These are phyloP conservation scores for Wickerhamomyces sp. DNA, from an alignment of 1,139 yeast genomes.

Conservation along the genomic window DNA sequence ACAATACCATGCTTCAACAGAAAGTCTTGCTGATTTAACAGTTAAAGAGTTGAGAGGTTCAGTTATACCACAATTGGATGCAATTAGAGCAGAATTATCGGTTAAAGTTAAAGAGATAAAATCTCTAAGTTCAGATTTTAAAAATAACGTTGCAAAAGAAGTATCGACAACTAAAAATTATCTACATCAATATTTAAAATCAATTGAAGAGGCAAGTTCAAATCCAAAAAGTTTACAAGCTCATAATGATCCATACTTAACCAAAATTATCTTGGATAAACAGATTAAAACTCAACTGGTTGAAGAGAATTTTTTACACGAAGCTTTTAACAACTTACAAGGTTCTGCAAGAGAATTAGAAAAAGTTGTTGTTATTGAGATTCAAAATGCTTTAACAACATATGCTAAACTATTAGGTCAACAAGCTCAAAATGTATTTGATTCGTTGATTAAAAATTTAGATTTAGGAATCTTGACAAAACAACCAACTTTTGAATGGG, in stretches of 20 bases:
- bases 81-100: conserved; percentile 71
- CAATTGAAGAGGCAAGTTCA: conserved; percentile 38
- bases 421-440: conserved; percentile 65
- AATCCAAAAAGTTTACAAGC: conserved; percentile 31
- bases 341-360: conserved; percentile 86
- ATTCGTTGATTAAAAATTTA: conserved; percentile 59
- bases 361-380: conserved; percentile 77
- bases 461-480: conserved; percentile 71
- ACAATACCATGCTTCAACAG: conserved; percentile 71
- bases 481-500: conserved; percentile 87
- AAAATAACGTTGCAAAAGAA: conserved; percentile 67
- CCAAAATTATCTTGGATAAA: conserved; percentile 66
- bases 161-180: conserved; percentile 55
- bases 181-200: conserved; percentile 41
- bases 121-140: conserved; percentile 76
- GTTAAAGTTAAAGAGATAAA: conserved; percentile 86
- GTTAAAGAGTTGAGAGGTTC: conserved; percentile 65
- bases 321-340: conserved; percentile 84
- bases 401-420: conserved; percentile 65
- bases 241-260: conserved; percentile 75
- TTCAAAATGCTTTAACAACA: conserved; percentile 72
- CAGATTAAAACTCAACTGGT: conserved; percentile 71
- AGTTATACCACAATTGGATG: conserved; percentile 81
- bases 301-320: conserved; percentile 83
- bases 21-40: conserved; percentile 58